Evolutionary conservation across 2,329 filamentous ascomycete genomes (phyloP), one percentile per base, ranked within the genome.

Genomic region (Colletotrichum simmondsii): DNA sequence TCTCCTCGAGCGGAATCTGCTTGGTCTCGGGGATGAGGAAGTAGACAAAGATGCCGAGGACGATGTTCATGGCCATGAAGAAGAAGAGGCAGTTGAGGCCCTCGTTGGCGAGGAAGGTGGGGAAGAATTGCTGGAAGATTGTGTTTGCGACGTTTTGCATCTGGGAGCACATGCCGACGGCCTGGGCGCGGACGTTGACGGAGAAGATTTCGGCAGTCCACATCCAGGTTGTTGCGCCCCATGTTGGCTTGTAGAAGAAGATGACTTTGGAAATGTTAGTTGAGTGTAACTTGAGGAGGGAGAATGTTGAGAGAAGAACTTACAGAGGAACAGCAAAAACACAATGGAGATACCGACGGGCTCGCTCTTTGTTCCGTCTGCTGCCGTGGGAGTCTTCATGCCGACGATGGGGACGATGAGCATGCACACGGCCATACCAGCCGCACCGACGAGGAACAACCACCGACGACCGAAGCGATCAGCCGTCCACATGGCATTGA

Each of bases 401-500:
- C 82, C 83, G 24, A 85, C 73, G 26, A 83, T 76, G n/a, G 82
- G 78, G 0, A 92, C 91, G 71, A 92, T 88, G 70, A 94, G 83
- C 91, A 94, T 94, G 83, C 91, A 93, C 11, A 90, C 72, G 4
- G 88, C 90, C 89, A 94, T 94, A 49, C 92, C 92, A 57, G 91
- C 81, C 53, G 88, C 92, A 77, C 92, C 92, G 46, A 91, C 85
- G 68, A 94, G 91, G 77, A 94, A 87, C 71, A 94, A 84, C 85
- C 92, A 91, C 77, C 92, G 92, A 65, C 92, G 88, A 49, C 92
- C 92, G 75, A 92, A 94, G 62, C 92, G 88, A 80, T 94, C 92
- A 42, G 93, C 91, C 5, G 91, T 93, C 92, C 92, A 94, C 49
- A 91, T 88, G 16, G 92, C 92, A 76, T 93, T 94, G 57, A 94